Evolutionary conservation across 2,329 filamentous ascomycete species (phyloP).

Genomic region (Tolypocladium nubicola): DNA sequence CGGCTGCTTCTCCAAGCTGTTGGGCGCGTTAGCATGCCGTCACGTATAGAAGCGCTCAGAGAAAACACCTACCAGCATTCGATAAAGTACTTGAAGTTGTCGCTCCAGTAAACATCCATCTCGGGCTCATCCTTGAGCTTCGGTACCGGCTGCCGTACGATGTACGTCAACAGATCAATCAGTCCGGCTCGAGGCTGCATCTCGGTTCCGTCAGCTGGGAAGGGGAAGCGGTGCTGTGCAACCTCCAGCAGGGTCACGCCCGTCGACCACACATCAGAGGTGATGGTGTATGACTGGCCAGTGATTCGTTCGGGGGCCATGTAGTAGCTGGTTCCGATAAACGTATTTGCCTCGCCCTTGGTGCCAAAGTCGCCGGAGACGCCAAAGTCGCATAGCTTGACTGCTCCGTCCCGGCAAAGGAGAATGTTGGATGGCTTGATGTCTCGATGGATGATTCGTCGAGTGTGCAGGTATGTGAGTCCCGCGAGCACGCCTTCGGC

Average conservation of each 20-base stretch:
- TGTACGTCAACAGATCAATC: slow-evolving; percentile 94
- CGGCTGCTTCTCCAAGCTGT: slow-evolving; percentile 87
- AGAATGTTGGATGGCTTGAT: slow-evolving; percentile 98
- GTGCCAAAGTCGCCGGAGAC: slow-evolving; percentile 97
- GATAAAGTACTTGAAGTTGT: slow-evolving; percentile 98
- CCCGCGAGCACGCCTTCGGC: slow-evolving; percentile 91
- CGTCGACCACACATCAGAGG: slow-evolving; percentile 95
- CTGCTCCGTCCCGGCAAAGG: slow-evolving; percentile 80
- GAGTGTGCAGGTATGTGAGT: slow-evolving; percentile 85
- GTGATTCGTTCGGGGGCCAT: slow-evolving; percentile 99
- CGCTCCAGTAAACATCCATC: slow-evolving; percentile 84
- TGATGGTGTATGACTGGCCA: slow-evolving; percentile 96
- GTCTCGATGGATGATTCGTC: slow-evolving; percentile 96
- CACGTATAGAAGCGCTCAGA: neutral
- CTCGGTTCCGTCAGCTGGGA: slow-evolving; percentile 91
- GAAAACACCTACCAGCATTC: slow-evolving; percentile 81
- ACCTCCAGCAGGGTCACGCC: slow-evolving; percentile 97
- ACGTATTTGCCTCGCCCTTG: slow-evolving; percentile 96
- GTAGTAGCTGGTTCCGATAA: slow-evolving; percentile 98
- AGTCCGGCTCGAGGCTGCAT: slow-evolving; percentile 87
- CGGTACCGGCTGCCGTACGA: slow-evolving; percentile 89
- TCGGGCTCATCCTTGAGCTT: slow-evolving; percentile 92
- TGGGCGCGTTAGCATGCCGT: slow-evolving; percentile 11
- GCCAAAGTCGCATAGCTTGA: slow-evolving; percentile 97
- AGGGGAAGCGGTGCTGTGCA: slow-evolving; percentile 96